These are phyloP conservation scores for Corinectria fuckeliana DNA, from an alignment of 2,329 filamentous ascomycete genomes.

Conservation along the genomic window DNA sequence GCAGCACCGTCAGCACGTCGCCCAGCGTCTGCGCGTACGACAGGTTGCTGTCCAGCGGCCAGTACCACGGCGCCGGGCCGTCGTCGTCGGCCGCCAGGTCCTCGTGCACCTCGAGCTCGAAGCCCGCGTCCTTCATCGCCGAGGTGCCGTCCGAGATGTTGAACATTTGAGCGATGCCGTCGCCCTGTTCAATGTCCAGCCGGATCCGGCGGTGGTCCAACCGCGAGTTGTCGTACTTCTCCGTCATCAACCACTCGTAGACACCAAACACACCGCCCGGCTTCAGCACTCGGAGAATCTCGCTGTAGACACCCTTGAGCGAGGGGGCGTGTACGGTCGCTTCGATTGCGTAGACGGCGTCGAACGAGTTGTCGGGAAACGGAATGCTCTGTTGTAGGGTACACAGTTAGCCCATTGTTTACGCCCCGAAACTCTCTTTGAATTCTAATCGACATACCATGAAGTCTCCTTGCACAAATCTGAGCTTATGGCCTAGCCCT, in stretches of 20 bases:
- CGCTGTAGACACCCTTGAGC: constrained; percentile 84
- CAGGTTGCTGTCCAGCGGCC: constrained; percentile 77
- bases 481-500: constrained; percentile 75
- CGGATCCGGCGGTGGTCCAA: constrained; percentile 83
- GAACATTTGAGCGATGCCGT: constrained; percentile 96
- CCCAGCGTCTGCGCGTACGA: constrained; percentile 75
- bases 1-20: constrained; percentile 77
- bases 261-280: constrained; percentile 93
- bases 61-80: constrained; percentile 82
- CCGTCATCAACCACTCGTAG: constrained; percentile 98
- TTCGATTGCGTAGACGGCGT: constrained; percentile 94
- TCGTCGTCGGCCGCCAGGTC: constrained; percentile 62
- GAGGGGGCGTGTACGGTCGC: constrained; percentile 90
- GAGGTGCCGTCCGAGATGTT: constrained; percentile 77
- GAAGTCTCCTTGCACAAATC: constrained; percentile 91
- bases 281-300: constrained; percentile 91
- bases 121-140: constrained; percentile 85
- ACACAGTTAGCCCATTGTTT: not conserved
- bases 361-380: constrained; percentile 86
- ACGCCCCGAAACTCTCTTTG: not conserved
- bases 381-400: constrained; percentile 76
- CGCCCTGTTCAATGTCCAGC: constrained; percentile 87
- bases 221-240: constrained; percentile 88
- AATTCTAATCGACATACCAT: constrained; percentile 63
- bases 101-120: constrained; percentile 66